Percentiles rank a stretch among this genome's conserved stretches.
These are phyloP conservation scores for Pichia sporocuriosa DNA, from an alignment of 805 yeast genomes.

Conservation along the genomic window DNA sequence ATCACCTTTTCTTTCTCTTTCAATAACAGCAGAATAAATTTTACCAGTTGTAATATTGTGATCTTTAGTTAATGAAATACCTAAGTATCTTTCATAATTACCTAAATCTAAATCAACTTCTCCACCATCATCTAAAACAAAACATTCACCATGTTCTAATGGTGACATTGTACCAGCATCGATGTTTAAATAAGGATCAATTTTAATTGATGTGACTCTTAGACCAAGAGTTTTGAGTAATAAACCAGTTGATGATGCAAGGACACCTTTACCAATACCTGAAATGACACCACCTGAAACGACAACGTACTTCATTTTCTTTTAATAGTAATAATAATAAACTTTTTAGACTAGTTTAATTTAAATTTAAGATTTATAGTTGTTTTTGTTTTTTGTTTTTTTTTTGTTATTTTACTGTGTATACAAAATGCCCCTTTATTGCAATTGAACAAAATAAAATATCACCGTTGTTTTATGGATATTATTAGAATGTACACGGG, in stretches of 20 bases:
- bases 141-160: conserved; percentile 97
- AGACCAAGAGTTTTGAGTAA: conserved; percentile 87
- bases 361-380: too few species aligned
- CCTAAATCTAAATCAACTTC: conserved; percentile 98
- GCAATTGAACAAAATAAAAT: too few species aligned
- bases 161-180: conserved; percentile 99
- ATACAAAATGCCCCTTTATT: conserved; percentile 5
- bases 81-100: conserved; percentile 93
- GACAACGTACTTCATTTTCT: conserved; percentile 91
- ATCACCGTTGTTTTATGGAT: background rate
- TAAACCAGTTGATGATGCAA: conserved; percentile 95
- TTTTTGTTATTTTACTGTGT: too few species aligned
- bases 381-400: too few species aligned
- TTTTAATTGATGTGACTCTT: conserved; percentile 94
- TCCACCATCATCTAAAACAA: conserved; percentile 97
- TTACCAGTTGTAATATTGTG: conserved; percentile 99
- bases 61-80: conserved; percentile 85
- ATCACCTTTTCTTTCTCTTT: conserved; percentile 93
- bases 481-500: conserved; percentile 4
- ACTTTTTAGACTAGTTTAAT: background rate
- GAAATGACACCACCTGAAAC: conserved; percentile 99
- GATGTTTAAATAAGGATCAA: conserved; percentile 98
- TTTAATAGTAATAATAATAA: background rate
- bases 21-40: conserved; percentile 89
- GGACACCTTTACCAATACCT: conserved; percentile 98